Evolutionary conservation across 768 basidiomycete genomes (phyloP).

Genomic region (Phanerochaete carnosa): DNA sequence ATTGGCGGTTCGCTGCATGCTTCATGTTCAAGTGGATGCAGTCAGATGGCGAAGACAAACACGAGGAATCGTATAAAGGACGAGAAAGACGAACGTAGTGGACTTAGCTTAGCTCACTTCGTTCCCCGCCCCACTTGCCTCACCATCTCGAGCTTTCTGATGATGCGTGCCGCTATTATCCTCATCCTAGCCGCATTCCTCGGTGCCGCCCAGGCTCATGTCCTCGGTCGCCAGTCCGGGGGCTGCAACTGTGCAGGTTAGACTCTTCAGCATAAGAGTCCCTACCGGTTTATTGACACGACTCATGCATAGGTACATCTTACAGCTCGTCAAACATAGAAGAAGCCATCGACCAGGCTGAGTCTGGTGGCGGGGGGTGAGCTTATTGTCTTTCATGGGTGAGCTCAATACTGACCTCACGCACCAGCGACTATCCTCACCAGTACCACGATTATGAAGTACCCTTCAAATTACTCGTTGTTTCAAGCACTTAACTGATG

Average conservation of each 20-base stretch:
- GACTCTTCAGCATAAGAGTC: not conserved
- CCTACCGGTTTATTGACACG: not conserved
- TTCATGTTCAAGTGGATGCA: too few species aligned
- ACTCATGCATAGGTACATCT: not conserved
- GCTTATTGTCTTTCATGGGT: not conserved
- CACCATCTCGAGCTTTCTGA: not conserved
- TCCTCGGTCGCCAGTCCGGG: slow-evolving; percentile 14
- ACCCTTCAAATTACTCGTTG: not conserved
- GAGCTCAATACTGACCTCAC: not conserved
- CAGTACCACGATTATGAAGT: slow-evolving; percentile 27
- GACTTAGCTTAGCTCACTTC: not conserved
- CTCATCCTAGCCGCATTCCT: slow-evolving; percentile 12
- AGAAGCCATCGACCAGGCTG: slow-evolving; percentile 19
- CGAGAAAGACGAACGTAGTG: not conserved
- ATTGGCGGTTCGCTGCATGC: too few species aligned
- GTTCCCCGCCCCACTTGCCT: not conserved
- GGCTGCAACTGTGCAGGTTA: slow-evolving; percentile 22
- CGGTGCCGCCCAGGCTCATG: slow-evolving; percentile 5
- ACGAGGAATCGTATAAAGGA: not conserved
- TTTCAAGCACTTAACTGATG: not conserved
- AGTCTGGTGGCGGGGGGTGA: slow-evolving; percentile 20
- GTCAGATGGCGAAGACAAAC: not conserved
- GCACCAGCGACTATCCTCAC: slow-evolving; percentile 24
- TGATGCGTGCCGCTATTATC: not conserved
- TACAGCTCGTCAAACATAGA: slow-evolving; percentile 19